These are phyloP conservation scores for Neonothopanus nambi DNA, from an alignment of 1,284 basidiomycete genomes.

Conservation along the genomic window DNA sequence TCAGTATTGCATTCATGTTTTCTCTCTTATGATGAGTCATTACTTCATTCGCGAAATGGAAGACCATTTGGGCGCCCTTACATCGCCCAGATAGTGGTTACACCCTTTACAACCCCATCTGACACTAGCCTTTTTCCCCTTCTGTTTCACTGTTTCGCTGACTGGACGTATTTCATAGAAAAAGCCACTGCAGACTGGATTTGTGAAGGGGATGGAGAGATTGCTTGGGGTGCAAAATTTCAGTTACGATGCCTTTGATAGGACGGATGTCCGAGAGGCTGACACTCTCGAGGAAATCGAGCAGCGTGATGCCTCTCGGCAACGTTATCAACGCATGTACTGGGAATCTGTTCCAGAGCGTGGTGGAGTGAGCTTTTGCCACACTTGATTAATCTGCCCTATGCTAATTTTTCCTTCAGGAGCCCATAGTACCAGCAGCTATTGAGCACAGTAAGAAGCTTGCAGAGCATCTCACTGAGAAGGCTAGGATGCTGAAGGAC, in stretches of 20 bases:
- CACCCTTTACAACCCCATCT: slow-evolving; percentile 68
- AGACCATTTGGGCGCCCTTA: slow-evolving; percentile 58
- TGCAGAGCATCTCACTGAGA: slow-evolving; percentile 32
- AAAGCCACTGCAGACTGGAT: slow-evolving; percentile 65
- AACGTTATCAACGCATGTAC: slow-evolving; percentile 68
- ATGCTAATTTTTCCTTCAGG: slow-evolving; percentile 35
- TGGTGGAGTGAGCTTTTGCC: slow-evolving; percentile 46
- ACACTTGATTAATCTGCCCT: neutral
- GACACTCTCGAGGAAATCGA: slow-evolving; percentile 61
- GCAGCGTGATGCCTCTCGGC: slow-evolving; percentile 54
- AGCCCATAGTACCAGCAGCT: slow-evolving; percentile 53
- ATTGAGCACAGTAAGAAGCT: slow-evolving; percentile 46
- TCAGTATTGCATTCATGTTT: slow-evolving; percentile 38
- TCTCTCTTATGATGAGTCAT: slow-evolving; percentile 46
- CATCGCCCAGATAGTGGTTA: slow-evolving; percentile 58
- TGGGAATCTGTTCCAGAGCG: slow-evolving; percentile 74
- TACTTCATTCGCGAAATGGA: slow-evolving; percentile 67
- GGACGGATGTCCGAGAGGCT: slow-evolving; percentile 52
- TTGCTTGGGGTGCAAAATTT: slow-evolving; percentile 47
- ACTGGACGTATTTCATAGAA: slow-evolving; percentile 36
- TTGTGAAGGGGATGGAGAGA: slow-evolving; percentile 67
- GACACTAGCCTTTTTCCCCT: slow-evolving; percentile 29
- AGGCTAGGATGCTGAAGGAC: slow-evolving; percentile 38
- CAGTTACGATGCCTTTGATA: slow-evolving; percentile 18
- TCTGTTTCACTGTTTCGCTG: slow-evolving; percentile 12